Evolutionary conservation across 805 yeast genomes (phyloP).

Genomic region (Yarrowia phangngaensis): DNA sequence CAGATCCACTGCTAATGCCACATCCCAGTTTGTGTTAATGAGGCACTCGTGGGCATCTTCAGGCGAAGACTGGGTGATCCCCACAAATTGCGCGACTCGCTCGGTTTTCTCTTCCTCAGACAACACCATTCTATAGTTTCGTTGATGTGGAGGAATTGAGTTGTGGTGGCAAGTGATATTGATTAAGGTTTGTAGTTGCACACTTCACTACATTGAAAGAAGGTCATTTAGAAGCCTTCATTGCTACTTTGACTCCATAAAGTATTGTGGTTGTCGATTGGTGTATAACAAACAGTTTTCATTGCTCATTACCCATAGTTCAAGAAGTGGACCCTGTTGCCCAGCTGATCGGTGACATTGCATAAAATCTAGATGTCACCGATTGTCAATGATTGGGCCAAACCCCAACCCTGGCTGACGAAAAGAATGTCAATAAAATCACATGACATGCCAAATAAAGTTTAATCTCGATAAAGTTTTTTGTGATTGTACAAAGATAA

Average conservation of each 20-base stretch:
- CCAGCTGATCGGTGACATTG: too few species aligned
- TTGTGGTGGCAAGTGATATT: slow-evolving; percentile 25
- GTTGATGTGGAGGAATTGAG: background rate
- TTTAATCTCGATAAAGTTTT: background rate
- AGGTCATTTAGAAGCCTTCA: too few species aligned
- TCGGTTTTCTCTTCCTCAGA: slow-evolving; percentile 29
- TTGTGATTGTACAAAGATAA: background rate
- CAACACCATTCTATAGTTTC: slow-evolving; percentile 5
- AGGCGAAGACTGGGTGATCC: slow-evolving; percentile 41
- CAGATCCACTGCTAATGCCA: slow-evolving; percentile 31
- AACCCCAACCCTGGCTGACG: too few species aligned
- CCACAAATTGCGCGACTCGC: slow-evolving; percentile 39
- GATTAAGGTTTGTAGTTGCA: slow-evolving; percentile 1
- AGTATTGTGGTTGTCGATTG: too few species aligned
- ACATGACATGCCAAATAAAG: background rate
- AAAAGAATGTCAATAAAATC: too few species aligned
- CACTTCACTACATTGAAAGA: too few species aligned
- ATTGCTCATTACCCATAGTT: too few species aligned
- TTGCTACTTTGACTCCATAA: slow-evolving; percentile 2
- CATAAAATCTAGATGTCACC: too few species aligned
- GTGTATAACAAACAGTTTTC: too few species aligned
- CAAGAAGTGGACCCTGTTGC: too few species aligned
- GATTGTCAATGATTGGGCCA: background rate
- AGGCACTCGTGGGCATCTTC: slow-evolving; percentile 44
- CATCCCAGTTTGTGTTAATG: slow-evolving; percentile 38